These are phyloP conservation scores for Yamadazyma triangularis DNA, from an alignment of 1,139 yeast genomes.

Conservation along the genomic window DNA sequence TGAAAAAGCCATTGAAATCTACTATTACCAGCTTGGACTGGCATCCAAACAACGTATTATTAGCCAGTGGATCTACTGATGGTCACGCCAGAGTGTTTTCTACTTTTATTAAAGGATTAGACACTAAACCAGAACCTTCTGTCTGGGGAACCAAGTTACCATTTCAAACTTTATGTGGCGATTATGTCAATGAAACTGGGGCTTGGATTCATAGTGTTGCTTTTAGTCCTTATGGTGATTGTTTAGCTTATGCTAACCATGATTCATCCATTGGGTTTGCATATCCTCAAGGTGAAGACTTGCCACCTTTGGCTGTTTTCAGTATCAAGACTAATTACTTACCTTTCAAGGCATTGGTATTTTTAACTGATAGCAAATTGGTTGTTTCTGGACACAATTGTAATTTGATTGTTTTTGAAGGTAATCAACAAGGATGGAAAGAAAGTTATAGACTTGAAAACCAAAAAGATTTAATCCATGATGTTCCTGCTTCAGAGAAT, in stretches of 20 bases:
- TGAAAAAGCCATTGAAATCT: conserved; percentile 88
- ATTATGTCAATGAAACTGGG: conserved; percentile 69
- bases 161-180: conserved; percentile 90
- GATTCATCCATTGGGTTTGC: conserved; percentile 75
- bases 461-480: conserved; percentile 41
- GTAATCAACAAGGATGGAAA: conserved; percentile 65
- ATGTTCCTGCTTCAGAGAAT: conserved; percentile 17
- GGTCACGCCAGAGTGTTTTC: conserved; percentile 93
- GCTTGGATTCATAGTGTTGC: conserved; percentile 93
- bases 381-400: conserved; percentile 93
- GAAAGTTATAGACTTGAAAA: conserved; percentile 61
- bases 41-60: conserved; percentile 90
- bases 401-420: conserved; percentile 82
- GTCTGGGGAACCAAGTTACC: conserved; percentile 96
- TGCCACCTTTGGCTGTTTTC: conserved; percentile 37
- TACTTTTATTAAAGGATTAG: conserved; percentile 88
- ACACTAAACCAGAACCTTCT: conserved; percentile 73
- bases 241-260: conserved; percentile 74
- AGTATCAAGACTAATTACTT: conserved; percentile 64
- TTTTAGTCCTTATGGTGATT: conserved; percentile 77
- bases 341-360: conserved; percentile 76
- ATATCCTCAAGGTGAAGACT: conserved; percentile 71
- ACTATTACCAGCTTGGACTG: conserved; percentile 83
- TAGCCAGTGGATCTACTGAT: conserved; percentile 92
- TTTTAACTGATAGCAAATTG: conserved; percentile 60